These are phyloP conservation scores for Aspergillus latus DNA, from an alignment of 2,329 filamentous ascomycete species.

Conservation along the genomic window DNA sequence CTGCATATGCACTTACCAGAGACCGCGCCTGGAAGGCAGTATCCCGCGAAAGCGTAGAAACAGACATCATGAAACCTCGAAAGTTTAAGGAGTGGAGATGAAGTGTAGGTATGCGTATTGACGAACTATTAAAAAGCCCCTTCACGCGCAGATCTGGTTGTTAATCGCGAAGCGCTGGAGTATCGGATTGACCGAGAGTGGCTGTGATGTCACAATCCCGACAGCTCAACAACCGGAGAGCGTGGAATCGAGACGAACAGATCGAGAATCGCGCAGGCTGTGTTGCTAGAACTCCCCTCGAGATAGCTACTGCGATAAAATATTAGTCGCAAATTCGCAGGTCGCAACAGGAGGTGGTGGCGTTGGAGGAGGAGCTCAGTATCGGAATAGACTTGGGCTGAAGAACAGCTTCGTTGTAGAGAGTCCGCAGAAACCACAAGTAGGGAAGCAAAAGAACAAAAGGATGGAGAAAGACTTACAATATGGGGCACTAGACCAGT, in stretches of 20 bases:
- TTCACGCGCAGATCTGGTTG: background rate
- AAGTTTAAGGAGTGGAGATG: constrained; percentile 10
- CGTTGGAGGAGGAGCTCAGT: constrained; percentile 9
- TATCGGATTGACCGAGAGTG: background rate
- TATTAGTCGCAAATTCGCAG: constrained; percentile 1
- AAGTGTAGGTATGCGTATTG: background rate
- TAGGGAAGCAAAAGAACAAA: background rate
- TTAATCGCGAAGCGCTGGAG: background rate
- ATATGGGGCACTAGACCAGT: constrained; percentile 4
- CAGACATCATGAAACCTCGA: constrained; percentile 41
- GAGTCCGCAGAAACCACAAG: background rate
- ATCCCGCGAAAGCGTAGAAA: constrained; percentile 40
- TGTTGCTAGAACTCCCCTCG: background rate
- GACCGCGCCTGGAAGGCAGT: constrained; percentile 51
- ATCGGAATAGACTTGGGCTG: background rate
- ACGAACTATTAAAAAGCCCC: background rate
- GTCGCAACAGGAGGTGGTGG: constrained; percentile 17
- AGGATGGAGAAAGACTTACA: constrained; percentile 7
- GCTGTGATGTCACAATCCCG: background rate
- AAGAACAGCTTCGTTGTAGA: background rate
- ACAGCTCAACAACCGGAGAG: background rate
- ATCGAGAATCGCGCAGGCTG: background rate
- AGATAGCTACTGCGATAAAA: background rate
- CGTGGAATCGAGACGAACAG: background rate
- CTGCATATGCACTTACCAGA: constrained; percentile 36